Percentiles rank a stretch among this genome's conserved stretches.
Conservation (phyloP, 345 rosid genomes). For the Moricandia moricandioides region DNA sequence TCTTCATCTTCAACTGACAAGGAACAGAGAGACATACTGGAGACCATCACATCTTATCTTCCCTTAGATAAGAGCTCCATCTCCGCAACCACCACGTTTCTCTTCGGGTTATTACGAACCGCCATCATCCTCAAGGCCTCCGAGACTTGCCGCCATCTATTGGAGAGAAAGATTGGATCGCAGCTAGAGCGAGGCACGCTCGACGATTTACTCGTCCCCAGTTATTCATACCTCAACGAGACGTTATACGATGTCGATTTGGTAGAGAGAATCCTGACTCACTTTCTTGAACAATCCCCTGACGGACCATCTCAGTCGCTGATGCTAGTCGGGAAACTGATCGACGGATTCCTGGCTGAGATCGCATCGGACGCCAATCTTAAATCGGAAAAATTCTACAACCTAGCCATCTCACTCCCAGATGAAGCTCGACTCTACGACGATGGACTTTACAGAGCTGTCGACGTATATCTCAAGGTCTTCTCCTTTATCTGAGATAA, state of each 20-base stretch:
- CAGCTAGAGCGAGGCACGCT: conserved; percentile 83
- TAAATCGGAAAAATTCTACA: conserved; percentile 71
- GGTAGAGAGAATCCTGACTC: conserved; percentile 70
- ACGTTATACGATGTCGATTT: conserved; percentile 94
- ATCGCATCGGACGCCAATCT: conserved; percentile 91
- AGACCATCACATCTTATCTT: conserved; percentile 61
- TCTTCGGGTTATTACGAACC: conserved; percentile 72
- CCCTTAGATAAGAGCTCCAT: conserved; percentile 58
- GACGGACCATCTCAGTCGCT: conserved; percentile 50
- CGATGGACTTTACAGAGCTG: conserved; percentile 97
- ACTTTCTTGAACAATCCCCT: conserved; percentile 52
- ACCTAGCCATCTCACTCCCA: conserved; percentile 68
- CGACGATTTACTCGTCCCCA: conserved; percentile 89
- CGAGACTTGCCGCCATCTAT: conserved; percentile 50
- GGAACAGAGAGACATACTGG: conserved; percentile 77
- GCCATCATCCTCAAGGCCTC: conserved; percentile 81
- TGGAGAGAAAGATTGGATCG: conserved; percentile 80
- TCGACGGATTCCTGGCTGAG: conserved; percentile 89
- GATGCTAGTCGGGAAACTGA: conserved; percentile 84
- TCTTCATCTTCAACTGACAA: conserved; percentile 50
- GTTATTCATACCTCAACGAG: conserved; percentile 90
- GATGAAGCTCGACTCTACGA: conserved; percentile 86
- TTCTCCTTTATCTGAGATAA: no score
- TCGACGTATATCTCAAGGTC: conserved; percentile 88
- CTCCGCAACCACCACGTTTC: conserved; percentile 57